Evolutionary conservation across 108 stramenopile genomes (phyloP), one percentile per base, ranked within the genome.

Genomic region (Pseudonitzschia multistriata): DNA sequence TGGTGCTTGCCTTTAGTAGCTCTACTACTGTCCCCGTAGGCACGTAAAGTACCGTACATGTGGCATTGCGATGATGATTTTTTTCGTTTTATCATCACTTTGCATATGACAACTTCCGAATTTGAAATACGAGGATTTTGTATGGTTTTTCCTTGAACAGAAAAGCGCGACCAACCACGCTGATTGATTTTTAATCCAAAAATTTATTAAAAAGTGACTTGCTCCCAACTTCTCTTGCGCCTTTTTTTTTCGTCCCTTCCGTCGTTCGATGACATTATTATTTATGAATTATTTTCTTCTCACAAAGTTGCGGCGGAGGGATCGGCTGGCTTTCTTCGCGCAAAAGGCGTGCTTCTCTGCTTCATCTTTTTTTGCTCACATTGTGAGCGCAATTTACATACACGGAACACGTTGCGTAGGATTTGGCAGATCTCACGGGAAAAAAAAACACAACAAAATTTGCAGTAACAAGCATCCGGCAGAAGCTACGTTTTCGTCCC

Each of bases 261-360:
- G 50, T 52, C 50, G 50, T 52, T n/a, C 50, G 50, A 10, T 25
- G 2, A 24, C n/a, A 52, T 52, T 25, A n/a, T 2, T 19, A 3
- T 24, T 24, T 52, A 8, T 25, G 50, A 2, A n/a, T 45, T 17
- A 45, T 45, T 17, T 45, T 45, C 50, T 52, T 24, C 25, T 52
- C 50, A 52, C 24, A 25, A 22, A 10, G 50, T 52, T 45, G 42
- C 5, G 7, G 42, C 17, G 11, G 42, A 45, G 42, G 50, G 50
- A 10, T 52, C 50, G 50, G 50, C 50, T 25, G 50, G 50, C 50
- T 52, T 25, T 22, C 25, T 52, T 52, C 50, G 50, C 50, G 50
- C 50, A 52, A 52, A 52, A 52, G 25, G 21, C 7, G 50, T 45
- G 3, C 17, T 45, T 45, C 5, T 1, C 5, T 45, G 13, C 42